Conservation (phyloP, 345 rosid species). For the Draba incana region DNA sequence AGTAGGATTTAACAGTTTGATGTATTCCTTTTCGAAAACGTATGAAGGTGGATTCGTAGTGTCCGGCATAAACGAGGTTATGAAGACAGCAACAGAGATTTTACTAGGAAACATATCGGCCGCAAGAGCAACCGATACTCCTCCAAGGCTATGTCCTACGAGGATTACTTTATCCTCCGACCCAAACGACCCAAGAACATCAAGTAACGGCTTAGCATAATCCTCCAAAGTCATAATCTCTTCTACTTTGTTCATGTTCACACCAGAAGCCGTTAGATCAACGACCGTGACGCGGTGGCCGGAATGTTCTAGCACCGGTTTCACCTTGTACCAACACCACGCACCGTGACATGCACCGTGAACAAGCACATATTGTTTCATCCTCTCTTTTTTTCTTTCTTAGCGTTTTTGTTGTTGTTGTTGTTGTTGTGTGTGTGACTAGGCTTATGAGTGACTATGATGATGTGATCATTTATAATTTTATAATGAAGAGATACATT, state of each 20-base stretch:
- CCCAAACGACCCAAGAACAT: slow-evolving; percentile 46
- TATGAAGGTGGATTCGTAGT: slow-evolving; percentile 34
- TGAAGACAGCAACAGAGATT: slow-evolving; percentile 39
- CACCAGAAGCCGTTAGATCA: slow-evolving; percentile 61
- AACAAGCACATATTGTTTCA: slow-evolving; percentile 52
- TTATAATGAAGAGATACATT: background rate
- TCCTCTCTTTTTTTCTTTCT: slow-evolving; percentile 1
- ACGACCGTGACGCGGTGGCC: slow-evolving; percentile 59
- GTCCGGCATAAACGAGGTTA: slow-evolving; percentile 43
- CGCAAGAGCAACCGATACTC: slow-evolving; percentile 49
- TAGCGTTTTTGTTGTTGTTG: background rate
- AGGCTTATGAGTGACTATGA: background rate
- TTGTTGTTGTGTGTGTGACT: slow-evolving; percentile 1
- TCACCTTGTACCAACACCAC: slow-evolving; percentile 75
- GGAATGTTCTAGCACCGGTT: slow-evolving; percentile 45
- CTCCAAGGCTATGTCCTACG: slow-evolving; percentile 74
- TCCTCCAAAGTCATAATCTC: slow-evolving; percentile 47
- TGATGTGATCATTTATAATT: background rate
- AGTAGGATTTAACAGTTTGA: background rate
- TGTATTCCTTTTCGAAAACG: slow-evolving; percentile 27
- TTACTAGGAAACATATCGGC: slow-evolving; percentile 46
- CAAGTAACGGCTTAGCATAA: slow-evolving; percentile 54
- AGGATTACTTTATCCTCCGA: slow-evolving; percentile 48
- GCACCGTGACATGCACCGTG: slow-evolving; percentile 55
- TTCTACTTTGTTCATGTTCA: slow-evolving; percentile 45